These are phyloP conservation scores for Komagataella populi DNA, from an alignment of 805 yeast species.

Conservation along the genomic window DNA sequence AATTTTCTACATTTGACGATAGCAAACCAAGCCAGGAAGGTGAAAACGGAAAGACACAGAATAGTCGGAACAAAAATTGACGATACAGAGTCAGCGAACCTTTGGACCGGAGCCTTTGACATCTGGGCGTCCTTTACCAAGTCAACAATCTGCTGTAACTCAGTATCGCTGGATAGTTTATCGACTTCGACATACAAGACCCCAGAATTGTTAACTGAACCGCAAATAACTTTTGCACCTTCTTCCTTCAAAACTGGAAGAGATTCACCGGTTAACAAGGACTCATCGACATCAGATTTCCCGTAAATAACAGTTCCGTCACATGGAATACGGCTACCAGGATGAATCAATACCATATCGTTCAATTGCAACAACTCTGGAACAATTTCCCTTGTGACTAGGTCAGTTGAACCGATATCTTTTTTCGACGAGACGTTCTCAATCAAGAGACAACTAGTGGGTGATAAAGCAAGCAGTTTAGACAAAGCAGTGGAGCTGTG, in stretches of 20 bases:
- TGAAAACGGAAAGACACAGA: constrained; percentile 41
- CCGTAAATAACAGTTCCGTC: constrained; percentile 80
- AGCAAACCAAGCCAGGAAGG: constrained; percentile 53
- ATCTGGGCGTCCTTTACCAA: constrained; percentile 86
- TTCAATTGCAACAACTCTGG: constrained; percentile 65
- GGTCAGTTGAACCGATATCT: constrained; percentile 3
- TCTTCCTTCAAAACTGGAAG: constrained; percentile 49
- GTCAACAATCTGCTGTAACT: constrained; percentile 73
- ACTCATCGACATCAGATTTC: constrained; percentile 75
- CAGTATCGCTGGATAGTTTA: constrained; percentile 71
- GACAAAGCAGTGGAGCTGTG: constrained; percentile 85
- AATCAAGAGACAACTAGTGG: constrained; percentile 58
- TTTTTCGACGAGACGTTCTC: constrained; percentile 16
- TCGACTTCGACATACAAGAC: constrained; percentile 55
- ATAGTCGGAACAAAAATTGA: constrained; percentile 76
- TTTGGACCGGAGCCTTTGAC: constrained; percentile 80
- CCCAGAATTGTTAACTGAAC: constrained; percentile 78
- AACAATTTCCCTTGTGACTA: constrained; percentile 36
- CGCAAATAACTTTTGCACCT: constrained; percentile 70
- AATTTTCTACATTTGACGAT: constrained; percentile 16
- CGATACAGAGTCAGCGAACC: constrained; percentile 76
- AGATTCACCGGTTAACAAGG: constrained; percentile 87
- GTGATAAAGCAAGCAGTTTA: constrained; percentile 65
- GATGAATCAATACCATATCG: constrained; percentile 67
- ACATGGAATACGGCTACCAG: constrained; percentile 85